Evolutionary conservation across 768 basidiomycete species (phyloP), one percentile per base, ranked within the genome.

Genomic region (Phanerochaete carnosa): DNA sequence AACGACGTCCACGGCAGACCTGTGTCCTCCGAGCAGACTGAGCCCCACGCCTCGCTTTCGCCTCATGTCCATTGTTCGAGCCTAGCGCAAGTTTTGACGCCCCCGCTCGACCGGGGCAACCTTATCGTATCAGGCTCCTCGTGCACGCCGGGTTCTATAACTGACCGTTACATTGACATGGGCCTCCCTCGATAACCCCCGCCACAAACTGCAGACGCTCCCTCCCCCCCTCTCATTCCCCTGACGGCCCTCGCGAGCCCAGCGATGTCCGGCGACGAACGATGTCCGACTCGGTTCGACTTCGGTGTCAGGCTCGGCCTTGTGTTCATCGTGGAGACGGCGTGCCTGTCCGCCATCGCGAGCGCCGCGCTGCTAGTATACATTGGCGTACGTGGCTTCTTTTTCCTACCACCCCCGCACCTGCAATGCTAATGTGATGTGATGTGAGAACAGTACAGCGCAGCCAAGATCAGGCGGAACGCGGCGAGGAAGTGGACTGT

Each of bases 261-360:
- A 22, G 35, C 33, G 16, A 55, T 55, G 54, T 55, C 39, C n/a
- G 7, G 12, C 23, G 47, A 22, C 46, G 30, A n/a, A 26, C 29
- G 26, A 54, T 61, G 60, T 28, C 49, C 58, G 37, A 35, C 58
- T 7, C 22, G 28, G 16, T 60, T 68, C 45, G n/a, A 59, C 23
- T 70, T 67, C 60, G 65, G 66, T 35, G 37, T 64, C 0, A 64
- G 70, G 22, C 49, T 72, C 13, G 70, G 70, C n/a, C 26, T 66
- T 32, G 62, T 68, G 28, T 63, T 72, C 54, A 59, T 72, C 28
- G 64, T 60, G 22, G 63, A 72, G 53, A 61, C 66, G 15, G 69
- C 70, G 16, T 60, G 55, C 4, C 16, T 71, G 23, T 72, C 70
- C 33, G 70, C 65, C 16, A n/a, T 60, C 22, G 57, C 70, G 0